Base-by-base conservation (phyloP, 352 stramenopile genomes). In the Phytophthora agathidicida region DNA sequence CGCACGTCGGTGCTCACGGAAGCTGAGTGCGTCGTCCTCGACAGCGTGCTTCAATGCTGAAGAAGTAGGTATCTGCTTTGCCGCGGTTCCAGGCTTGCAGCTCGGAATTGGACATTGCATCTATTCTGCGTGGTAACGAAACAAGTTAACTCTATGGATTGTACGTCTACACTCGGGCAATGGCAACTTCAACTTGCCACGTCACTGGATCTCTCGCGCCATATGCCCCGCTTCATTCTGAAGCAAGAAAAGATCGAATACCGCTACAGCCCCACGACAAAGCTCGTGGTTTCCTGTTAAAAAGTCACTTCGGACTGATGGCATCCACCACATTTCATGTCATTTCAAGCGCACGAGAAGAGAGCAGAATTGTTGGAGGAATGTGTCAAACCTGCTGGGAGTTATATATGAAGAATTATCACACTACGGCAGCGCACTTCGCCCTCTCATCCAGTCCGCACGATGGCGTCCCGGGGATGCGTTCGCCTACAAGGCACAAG, bases 1-100 rank as follows among this genome's bases (percentile, higher is more conserved):
- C n/a, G n/a, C 9, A n/a, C 22, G 13, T 22, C 46, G 3, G 22
- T 65, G 16, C 66, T 75, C n/a, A 50, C 39, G 8, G 66, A 78
- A 32, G 28, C 45, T 7, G 70, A 78, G 44, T 73, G 62, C 56
- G 27, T 62, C 16, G 51, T 67, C 41, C 57, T 78, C 20, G 37
- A 65, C 16, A 48, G 68, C 1, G 36, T 70, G 20, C 55, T 78
- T 8, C 47, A 60, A 9, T 35, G 35, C 10, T 55, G 26, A 60
- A 22, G 30, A 14, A 10, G 14, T 48, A 39, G n/a, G 45, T 43
- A 20, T 16, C 20, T 33, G 19, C n/a, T 9, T 24, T 30, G 11
- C n/a, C 17, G 14, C 27, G 22, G 22, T 41, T 3, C 47, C 7
- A 32, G 24, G 37, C n/a, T n/a, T n/a, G n/a, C n/a, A n/a, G n/a